These are phyloP conservation scores for Akanthomyces lecanii DNA, from an alignment of 2,329 filamentous ascomycete species.

Conservation along the genomic window DNA sequence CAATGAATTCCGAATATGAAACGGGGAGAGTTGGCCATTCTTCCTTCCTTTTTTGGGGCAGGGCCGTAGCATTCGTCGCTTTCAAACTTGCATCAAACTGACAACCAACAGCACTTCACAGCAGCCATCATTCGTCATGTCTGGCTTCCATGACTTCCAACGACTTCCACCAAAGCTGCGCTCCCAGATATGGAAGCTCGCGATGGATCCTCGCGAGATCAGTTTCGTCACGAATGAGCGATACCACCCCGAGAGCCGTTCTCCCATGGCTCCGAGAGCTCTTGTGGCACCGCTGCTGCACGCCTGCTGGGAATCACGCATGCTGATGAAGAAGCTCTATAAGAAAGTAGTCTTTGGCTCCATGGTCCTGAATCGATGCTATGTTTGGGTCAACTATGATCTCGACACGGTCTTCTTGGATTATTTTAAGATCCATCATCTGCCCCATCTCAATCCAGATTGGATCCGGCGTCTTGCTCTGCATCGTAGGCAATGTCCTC, in stretches of 20 bases:
- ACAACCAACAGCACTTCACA: no score
- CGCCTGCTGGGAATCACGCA: neutral
- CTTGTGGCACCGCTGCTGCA: neutral
- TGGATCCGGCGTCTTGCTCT: no score
- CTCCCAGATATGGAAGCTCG: neutral
- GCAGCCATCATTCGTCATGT: neutral
- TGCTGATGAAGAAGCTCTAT: neutral
- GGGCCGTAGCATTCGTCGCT: no score
- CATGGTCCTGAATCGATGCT: neutral
- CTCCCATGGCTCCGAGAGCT: no score
- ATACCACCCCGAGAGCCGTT: no score
- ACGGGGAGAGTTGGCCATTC: no score
- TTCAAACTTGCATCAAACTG: no score
- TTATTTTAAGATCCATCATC: neutral
- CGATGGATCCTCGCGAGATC: neutral
- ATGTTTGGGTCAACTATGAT: neutral
- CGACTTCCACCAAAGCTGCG: neutral
- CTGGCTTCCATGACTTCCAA: neutral
- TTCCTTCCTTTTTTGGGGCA: no score
- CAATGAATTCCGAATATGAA: no score
- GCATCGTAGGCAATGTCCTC: no score
- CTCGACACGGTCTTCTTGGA: neutral
- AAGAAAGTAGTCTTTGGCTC: neutral
- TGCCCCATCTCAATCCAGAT: no score
- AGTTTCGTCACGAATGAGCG: no score